Conservation (phyloP, 495 filamentous ascomycete species). For the Penicillium cosmopolitanum region DNA sequence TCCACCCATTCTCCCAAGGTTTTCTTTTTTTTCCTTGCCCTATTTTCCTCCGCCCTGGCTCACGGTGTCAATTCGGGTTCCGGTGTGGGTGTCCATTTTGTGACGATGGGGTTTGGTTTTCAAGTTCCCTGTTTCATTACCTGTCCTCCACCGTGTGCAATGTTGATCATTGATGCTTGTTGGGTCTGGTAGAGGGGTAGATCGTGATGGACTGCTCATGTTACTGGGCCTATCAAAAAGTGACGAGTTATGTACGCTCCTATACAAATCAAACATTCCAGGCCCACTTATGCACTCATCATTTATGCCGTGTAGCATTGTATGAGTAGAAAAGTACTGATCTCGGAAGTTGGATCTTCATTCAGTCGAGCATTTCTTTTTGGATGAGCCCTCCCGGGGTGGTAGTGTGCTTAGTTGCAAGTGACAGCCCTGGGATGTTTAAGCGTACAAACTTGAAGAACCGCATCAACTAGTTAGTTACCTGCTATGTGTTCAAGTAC, state of each 20-base stretch:
- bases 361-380: no score
- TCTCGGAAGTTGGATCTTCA: no score
- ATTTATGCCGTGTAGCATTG: background rate
- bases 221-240: conserved; percentile 32
- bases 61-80: conserved; percentile 33
- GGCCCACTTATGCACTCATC: background rate
- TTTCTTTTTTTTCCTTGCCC: conserved; percentile 23
- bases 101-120: conserved; percentile 24
- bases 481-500: no score
- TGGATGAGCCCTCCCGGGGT: no score
- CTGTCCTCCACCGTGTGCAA: conserved; percentile 24
- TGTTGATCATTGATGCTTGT: conserved; percentile 28
- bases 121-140: conserved; percentile 18
- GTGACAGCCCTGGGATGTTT: no score
- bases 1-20: conserved; percentile 44
- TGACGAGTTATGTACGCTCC: conserved; percentile 36
- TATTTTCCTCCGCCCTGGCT: conserved; percentile 23
- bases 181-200: conserved; percentile 30
- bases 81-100: conserved; percentile 27
- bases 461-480: no score
- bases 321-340: background rate
- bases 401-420: no score
- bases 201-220: conserved; percentile 28
- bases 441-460: no score
- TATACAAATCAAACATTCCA: conserved; percentile 31